These are phyloP conservation scores for Neurospora pannonica DNA, from an alignment of 495 filamentous ascomycete genomes.

Conservation along the genomic window DNA sequence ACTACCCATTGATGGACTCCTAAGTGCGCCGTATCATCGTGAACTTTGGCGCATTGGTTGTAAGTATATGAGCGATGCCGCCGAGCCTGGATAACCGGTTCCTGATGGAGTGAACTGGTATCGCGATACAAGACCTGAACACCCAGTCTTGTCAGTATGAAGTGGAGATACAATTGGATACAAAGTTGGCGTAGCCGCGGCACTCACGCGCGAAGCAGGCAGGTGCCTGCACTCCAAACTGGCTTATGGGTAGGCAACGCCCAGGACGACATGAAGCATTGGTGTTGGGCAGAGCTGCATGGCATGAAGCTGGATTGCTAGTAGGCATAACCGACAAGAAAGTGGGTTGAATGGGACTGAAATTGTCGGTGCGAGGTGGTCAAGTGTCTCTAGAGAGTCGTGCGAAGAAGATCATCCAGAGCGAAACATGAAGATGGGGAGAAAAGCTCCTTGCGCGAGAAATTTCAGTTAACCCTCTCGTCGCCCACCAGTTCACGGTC, in stretches of 20 bases:
- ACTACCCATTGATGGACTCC: neutral
- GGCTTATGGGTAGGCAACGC: too few species aligned
- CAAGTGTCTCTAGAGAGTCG: neutral
- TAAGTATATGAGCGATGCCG: neutral
- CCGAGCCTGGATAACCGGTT: neutral
- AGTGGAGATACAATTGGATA: neutral
- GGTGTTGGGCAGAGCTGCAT: too few species aligned
- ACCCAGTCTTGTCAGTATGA: neutral
- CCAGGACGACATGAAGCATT: too few species aligned
- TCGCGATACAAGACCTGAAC: neutral
- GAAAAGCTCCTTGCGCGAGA: neutral
- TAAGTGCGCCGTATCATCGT: neutral
- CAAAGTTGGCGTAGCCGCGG: neutral
- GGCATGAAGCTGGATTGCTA: too few species aligned
- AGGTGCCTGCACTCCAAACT: neutral
- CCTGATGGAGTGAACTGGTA: neutral
- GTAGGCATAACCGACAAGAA: too few species aligned
- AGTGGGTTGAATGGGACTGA: neutral
- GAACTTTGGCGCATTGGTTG: neutral
- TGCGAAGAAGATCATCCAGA: neutral
- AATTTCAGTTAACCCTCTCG: neutral
- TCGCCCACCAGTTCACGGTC: neutral
- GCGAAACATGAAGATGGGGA: neutral
- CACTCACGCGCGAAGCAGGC: neutral
- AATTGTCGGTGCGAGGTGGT: neutral